phyloP scores from a whole-genome alignment of 176 grass and related monocot species.

The Rhipidocladum racemiflorum region DNA sequence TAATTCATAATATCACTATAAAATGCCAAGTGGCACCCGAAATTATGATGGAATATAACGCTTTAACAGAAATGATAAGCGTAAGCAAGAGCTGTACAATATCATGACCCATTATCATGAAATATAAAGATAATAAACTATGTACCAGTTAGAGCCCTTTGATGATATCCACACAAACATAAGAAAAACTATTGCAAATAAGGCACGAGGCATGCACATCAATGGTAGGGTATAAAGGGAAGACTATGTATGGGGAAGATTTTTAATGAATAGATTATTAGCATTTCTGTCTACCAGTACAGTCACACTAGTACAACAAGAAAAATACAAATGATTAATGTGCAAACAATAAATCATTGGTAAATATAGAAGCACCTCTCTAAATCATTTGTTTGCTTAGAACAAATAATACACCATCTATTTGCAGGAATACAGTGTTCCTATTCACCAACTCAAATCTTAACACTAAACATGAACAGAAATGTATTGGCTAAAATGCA shows the following conservation, averaged over 20 bases:
- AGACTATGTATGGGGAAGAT: background rate
- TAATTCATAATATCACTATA: constrained; percentile 30
- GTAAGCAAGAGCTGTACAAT: background rate
- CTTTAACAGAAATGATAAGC: background rate
- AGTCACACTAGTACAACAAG: too few relatives aligned
- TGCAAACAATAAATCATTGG: too few relatives aligned
- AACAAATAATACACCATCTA: too few relatives aligned
- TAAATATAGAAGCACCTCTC: too few relatives aligned
- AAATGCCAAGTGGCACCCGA: background rate
- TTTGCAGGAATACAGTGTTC: too few relatives aligned
- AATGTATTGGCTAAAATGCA: too few relatives aligned
- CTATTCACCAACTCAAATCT: too few relatives aligned
- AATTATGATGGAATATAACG: background rate
- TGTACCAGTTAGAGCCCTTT: background rate
- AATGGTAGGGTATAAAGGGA: background rate
- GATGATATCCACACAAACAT: background rate
- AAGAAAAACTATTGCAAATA: background rate
- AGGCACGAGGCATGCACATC: background rate
- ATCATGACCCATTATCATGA: background rate
- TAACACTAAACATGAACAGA: too few relatives aligned
- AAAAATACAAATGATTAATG: too few relatives aligned
- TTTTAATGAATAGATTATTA: too few relatives aligned
- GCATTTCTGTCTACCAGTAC: too few relatives aligned
- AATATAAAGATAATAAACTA: constrained; percentile 5
- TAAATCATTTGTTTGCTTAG: too few relatives aligned